phyloP scores from a whole-genome alignment of 2,329 filamentous ascomycete genomes.

The Gliomastix tumulicola region DNA sequence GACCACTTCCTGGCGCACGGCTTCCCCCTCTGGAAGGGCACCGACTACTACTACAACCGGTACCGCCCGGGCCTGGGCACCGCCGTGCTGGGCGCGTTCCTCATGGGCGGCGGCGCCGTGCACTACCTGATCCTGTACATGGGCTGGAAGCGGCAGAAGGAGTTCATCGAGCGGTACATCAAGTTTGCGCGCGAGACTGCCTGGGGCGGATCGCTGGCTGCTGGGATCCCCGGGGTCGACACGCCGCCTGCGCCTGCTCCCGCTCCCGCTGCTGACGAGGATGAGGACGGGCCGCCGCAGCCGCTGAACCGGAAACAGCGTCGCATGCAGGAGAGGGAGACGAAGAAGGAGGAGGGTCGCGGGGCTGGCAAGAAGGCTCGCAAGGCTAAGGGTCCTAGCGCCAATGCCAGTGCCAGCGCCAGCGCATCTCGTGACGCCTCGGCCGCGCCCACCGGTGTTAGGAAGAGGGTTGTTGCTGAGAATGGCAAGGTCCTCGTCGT shows the following conservation, averaged over 20 bases:
- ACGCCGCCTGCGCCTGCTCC: slow-evolving; percentile 31
- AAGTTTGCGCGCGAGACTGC: slow-evolving; percentile 80
- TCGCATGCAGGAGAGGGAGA: slow-evolving; percentile 80
- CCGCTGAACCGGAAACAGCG: slow-evolving; percentile 79
- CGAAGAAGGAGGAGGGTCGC: slow-evolving; percentile 61
- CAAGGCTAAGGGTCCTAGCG: slow-evolving; percentile 28
- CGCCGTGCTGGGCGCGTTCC: slow-evolving; percentile 73
- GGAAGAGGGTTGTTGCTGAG: slow-evolving; percentile 84
- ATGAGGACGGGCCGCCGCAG: slow-evolving; percentile 41
- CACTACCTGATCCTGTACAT: slow-evolving; percentile 85
- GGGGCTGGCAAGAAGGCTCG: slow-evolving; percentile 39
- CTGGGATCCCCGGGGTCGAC: slow-evolving; percentile 61
- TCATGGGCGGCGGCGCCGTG: slow-evolving; percentile 74
- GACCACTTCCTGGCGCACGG: slow-evolving; percentile 91
- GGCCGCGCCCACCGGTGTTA: slow-evolving; percentile 62
- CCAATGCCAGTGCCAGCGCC: too few species aligned
- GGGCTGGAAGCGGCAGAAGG: slow-evolving; percentile 81
- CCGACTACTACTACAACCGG: slow-evolving; percentile 94
- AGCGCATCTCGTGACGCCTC: slow-evolving; percentile 34
- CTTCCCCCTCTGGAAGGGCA: slow-evolving; percentile 94
- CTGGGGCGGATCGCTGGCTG: slow-evolving; percentile 70
- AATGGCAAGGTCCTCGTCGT: slow-evolving; percentile 95
- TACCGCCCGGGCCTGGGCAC: slow-evolving; percentile 87
- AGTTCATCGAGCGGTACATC: slow-evolving; percentile 90
- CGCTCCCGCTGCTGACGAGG: slow-evolving; percentile 38